Percentiles rank a stretch among this genome's conserved stretches.
These are phyloP conservation scores for Fusarium guadeloupense DNA, from an alignment of 2,329 filamentous ascomycete genomes.

Conservation along the genomic window DNA sequence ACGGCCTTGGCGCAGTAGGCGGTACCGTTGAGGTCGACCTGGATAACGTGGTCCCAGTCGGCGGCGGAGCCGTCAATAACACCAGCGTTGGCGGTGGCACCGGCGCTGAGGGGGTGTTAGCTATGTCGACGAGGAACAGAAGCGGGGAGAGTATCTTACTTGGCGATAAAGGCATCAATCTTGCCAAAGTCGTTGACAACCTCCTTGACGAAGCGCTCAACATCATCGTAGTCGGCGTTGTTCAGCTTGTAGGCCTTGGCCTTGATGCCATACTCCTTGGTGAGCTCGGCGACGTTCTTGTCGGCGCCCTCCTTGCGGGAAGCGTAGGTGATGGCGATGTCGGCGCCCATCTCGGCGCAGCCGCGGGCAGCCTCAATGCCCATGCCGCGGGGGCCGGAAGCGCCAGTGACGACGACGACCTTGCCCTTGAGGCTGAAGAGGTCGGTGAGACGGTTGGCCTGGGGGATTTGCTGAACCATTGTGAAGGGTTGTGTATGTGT, in stretches of 20 bases:
- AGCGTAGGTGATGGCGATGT: conserved; percentile 77
- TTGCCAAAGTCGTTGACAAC: conserved; percentile 78
- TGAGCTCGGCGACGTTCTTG: conserved; percentile 72
- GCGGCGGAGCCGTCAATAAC: conserved; percentile 74
- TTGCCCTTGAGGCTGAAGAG: conserved; percentile 79
- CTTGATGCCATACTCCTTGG: conserved; percentile 73
- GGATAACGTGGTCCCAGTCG: conserved; percentile 72
- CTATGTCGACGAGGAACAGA: not conserved
- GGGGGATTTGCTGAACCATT: conserved; percentile 67
- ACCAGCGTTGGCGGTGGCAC: conserved; percentile 73
- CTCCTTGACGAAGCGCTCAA: conserved; percentile 65
- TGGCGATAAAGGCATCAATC: conserved; percentile 79
- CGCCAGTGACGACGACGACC: conserved; percentile 76
- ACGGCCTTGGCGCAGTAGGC: conserved; percentile 74
- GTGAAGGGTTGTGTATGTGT: conserved; percentile 19
- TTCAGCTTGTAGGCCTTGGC: conserved; percentile 69
- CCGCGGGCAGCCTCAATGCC: conserved; percentile 75
- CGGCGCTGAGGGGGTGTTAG: conserved; percentile 54
- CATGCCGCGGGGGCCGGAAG: conserved; percentile 75
- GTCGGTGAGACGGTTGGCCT: conserved; percentile 67
- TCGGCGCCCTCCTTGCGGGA: conserved; percentile 74
- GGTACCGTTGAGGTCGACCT: conserved; percentile 72
- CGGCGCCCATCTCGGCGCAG: conserved; percentile 75
- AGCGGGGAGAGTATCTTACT: conserved; percentile 59
- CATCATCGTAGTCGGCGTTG: conserved; percentile 61